phyloP scores from a whole-genome alignment of 2,329 filamentous ascomycete species.

The Phialocephala subalpina region DNA sequence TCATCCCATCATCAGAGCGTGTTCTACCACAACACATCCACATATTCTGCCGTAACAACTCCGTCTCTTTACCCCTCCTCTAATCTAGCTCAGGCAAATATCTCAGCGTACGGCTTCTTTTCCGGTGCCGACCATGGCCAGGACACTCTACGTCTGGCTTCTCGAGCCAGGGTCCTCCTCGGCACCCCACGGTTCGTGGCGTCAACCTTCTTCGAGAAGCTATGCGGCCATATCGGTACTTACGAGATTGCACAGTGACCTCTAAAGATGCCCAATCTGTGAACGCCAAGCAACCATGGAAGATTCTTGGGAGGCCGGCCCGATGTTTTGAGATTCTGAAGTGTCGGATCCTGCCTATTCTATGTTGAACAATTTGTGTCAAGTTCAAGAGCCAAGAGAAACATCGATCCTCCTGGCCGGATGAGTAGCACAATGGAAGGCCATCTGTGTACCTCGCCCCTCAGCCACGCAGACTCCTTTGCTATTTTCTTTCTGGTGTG shows the following conservation, averaged over 20 bases:
- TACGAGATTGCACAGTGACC: background rate
- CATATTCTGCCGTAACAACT: slow-evolving; percentile 7
- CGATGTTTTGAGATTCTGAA: slow-evolving; percentile 9
- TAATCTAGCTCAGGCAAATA: slow-evolving; percentile 12
- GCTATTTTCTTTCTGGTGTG: slow-evolving; percentile 19
- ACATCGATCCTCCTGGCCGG: slow-evolving; percentile 21
- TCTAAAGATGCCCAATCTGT: background rate
- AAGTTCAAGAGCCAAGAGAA: slow-evolving; percentile 9
- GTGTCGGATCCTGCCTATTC: slow-evolving; percentile 25
- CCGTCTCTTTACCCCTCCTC: background rate
- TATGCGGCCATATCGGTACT: background rate
- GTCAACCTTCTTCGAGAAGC: background rate
- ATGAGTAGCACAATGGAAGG: slow-evolving; percentile 8
- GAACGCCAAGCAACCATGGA: background rate
- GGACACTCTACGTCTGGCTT: background rate
- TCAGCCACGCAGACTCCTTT: slow-evolving; percentile 1
- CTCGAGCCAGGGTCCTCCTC: background rate
- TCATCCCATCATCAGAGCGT: slow-evolving; percentile 3
- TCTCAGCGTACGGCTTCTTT: background rate
- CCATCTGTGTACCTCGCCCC: slow-evolving; percentile 19
- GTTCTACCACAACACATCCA: background rate
- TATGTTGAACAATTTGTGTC: slow-evolving; percentile 11
- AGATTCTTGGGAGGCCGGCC: slow-evolving; percentile 18
- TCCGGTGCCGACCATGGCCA: background rate
- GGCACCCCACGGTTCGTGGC: background rate